A percentile compares a stretch with the other conserved stretches of the same genome.
These are phyloP conservation scores for Podospora tetraspora DNA, from an alignment of 495 filamentous ascomycete genomes.

Conservation along the genomic window DNA sequence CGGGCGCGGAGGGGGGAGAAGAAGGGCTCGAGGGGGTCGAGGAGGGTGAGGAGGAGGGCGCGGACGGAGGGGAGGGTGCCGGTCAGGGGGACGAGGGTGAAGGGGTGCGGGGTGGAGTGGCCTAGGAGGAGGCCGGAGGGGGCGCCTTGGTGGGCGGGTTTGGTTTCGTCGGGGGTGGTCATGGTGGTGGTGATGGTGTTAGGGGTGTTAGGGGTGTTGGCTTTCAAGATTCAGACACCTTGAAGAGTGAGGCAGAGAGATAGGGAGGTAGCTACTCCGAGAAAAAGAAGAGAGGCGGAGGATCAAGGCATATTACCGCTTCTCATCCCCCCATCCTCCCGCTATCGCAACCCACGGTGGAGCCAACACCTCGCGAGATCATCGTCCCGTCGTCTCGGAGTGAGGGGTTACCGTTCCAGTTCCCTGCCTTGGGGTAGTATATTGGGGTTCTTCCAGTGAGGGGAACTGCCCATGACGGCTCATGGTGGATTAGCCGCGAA, in stretches of 20 bases:
- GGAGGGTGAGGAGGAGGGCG: conserved; percentile 51
- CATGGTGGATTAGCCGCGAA: not conserved
- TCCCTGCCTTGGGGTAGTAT: not conserved
- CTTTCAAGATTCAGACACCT: not conserved
- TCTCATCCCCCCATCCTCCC: not conserved
- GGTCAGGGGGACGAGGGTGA: conserved; percentile 42
- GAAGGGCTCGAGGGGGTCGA: conserved; percentile 59
- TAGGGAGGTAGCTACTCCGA: not conserved
- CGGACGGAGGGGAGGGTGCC: conserved; percentile 50
- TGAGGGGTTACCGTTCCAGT: not conserved
- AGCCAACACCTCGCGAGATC: not conserved
- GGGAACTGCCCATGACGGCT: not conserved
- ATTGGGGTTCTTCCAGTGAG: not conserved
- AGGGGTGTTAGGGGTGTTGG: not conserved
- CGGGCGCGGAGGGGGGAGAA: conserved; percentile 56
- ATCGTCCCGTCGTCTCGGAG: not conserved
- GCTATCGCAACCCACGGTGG: not conserved
- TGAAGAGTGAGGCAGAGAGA: not conserved
- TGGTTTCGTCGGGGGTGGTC: not conserved
- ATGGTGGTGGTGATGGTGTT: not conserved
- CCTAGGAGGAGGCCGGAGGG: conserved; percentile 45
- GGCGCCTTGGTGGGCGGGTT: conserved; percentile 16
- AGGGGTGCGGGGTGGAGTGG: conserved; percentile 45
- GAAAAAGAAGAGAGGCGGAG: not conserved
- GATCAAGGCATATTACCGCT: not conserved